Evolutionary conservation across 306 rosid species (phyloP), one percentile per base, ranked within the genome.

Genomic region (Vigna unguiculata): DNA sequence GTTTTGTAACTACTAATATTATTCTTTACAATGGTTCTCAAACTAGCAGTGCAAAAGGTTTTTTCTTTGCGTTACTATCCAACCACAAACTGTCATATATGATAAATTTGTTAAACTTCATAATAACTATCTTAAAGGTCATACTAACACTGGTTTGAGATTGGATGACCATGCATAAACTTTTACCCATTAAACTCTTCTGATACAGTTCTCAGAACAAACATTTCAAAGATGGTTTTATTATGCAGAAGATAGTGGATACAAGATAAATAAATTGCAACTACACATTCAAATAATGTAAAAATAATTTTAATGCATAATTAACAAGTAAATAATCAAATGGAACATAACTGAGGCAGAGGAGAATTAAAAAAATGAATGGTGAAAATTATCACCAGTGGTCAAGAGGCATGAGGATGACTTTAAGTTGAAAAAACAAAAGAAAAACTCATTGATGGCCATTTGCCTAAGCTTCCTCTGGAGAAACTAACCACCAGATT

Each of bases 161-260:
- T 22, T 55, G 6, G 19, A 24, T 11, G 10, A 58, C 2, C 15
- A 24, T 4, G 3, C 12, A 22, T 5, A 57, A 22, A 11, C 1
- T 1, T 55, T 55, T 55, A 24, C 15, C 36, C 6, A 20, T 58
- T 25, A 58, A 22, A 25, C 20, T 13, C 41, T 58, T 28, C 2
- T 5, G 0, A n/a, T 14, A 14, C 6, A 28, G 5, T 58, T 28
- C 19, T 17, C 9, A 63, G 7, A 10, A 34, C 9, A 63, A 25
- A 17, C 46, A 63, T 63, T 34, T 32, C 45, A 60, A 32, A 60
- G 43, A n/a, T n/a, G n/a, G n/a, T n/a, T n/a, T n/a, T n/a, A n/a
- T n/a, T n/a, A n/a, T n/a, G n/a, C n/a, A n/a, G n/a, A n/a, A n/a
- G n/a, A 60, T 60, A 6, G 17, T 32, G 14, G 24, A 61, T 40